Base-by-base conservation (phyloP, 2,329 filamentous ascomycete species). In the Xylariaceae sp. region DNA sequence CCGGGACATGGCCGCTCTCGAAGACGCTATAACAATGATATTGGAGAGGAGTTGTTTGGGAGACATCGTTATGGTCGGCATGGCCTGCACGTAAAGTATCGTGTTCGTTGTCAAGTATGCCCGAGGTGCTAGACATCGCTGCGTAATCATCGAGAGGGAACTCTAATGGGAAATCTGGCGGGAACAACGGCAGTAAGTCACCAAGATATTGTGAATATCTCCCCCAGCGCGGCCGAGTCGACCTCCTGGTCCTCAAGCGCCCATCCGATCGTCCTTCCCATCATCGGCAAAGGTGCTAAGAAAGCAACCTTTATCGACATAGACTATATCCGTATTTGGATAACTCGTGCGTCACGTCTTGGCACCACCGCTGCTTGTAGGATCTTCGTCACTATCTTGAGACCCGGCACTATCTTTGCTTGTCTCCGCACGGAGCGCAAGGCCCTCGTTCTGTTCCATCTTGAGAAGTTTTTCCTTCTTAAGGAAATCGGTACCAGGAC, bases 401-500 rank as follows among this genome's bases (percentile, higher is more conserved):
- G 73, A 71, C 8, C 60, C 67, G 2, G 64, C 64, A 31, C 69
- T 72, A 31, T 65, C 51, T 9, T 67, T 68, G 48, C 63, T 65
- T 30, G 48, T 61, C 47, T 66, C 64, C 19, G 61, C 61, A 50
- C 60, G 63, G 32, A 70, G 65, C 1, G 64, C 65, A 6, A 67
- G 67, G 19, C 68, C 68, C 30, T 70, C 68, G 46, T 67, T 67
- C 11, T 49, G 53, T 57, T 70, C 68, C 68, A 70, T 68, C 46
- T 63, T 67, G 19, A 62, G 67, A 12, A 70, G 56, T 46, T 61
- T 72, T 62, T 78, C 71, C 55, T 75, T 73, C 55, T 73, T 70
- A 8, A 79, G 63, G 2, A 73, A 68, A 56, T 77, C 67, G 47
- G 69, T 63, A 48, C 69, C 73, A 1, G 71, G 61, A 3, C 68